Evolutionary conservation across 169 alveolate genomes (phyloP).

Genomic region (Perkinsus chesapeaki): DNA sequence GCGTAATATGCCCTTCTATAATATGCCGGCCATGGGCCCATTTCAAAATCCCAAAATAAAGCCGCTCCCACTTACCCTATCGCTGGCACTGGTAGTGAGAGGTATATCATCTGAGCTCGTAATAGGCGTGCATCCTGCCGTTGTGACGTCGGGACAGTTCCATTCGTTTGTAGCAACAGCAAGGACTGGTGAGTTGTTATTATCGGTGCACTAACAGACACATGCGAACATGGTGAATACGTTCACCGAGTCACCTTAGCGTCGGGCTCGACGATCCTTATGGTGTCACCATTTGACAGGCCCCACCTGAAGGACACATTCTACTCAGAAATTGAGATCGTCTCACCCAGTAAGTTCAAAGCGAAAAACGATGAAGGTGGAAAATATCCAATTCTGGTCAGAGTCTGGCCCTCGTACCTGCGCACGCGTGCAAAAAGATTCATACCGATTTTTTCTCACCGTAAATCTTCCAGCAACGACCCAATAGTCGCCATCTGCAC

Average conservation of each 20-base stretch:
- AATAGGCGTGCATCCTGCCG: not conserved
- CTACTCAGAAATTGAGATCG: not conserved
- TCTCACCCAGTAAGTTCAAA: not conserved
- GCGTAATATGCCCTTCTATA: no score
- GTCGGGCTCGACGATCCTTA: not conserved
- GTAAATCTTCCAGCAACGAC: not conserved
- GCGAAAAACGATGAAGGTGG: not conserved
- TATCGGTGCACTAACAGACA: not conserved
- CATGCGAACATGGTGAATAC: not conserved
- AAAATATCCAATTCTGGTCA: not conserved
- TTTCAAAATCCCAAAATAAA: not conserved
- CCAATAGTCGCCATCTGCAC: not conserved
- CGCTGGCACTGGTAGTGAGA: not conserved
- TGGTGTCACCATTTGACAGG: not conserved
- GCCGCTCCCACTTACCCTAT: not conserved
- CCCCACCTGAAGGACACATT: not conserved
- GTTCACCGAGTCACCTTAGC: not conserved
- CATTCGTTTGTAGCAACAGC: not conserved
- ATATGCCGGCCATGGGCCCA: no score
- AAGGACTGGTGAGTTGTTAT: not conserved
- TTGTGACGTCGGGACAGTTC: not conserved
- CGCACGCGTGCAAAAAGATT: not conserved
- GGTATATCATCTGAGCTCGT: not conserved
- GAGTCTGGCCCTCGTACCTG: not conserved
- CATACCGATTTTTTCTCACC: not conserved